Evolutionary conservation across 306 rosid species (phyloP).

Genomic region (Lagenaria siceraria): DNA sequence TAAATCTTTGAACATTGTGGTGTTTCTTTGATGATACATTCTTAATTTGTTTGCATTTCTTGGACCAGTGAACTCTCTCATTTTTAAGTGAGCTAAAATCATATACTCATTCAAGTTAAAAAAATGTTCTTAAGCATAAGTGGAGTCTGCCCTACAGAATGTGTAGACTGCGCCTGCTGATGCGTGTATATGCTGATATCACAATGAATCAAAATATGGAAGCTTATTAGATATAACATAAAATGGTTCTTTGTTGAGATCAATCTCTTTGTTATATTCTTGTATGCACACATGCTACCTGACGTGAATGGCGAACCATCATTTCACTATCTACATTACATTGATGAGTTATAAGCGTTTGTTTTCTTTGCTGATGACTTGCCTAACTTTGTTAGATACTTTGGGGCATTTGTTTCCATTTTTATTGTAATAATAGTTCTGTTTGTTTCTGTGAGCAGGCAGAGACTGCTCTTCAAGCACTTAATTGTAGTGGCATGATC

Average conservation of each 20-base stretch:
- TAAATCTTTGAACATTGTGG: neutral
- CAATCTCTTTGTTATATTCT: neutral
- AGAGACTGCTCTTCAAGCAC: conserved; percentile 83
- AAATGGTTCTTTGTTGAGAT: neutral
- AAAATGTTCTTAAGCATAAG: too few relatives aligned
- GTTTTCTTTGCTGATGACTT: neutral
- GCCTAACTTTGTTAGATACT: neutral
- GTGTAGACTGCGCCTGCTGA: too few relatives aligned
- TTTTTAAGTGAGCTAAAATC: neutral
- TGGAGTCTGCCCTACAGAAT: too few relatives aligned
- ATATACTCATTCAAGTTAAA: neutral
- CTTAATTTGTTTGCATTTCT: neutral
- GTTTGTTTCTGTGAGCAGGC: conserved; percentile 44
- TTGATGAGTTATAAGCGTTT: neutral
- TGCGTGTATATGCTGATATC: neutral
- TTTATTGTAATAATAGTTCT: neutral
- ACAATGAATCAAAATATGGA: neutral
- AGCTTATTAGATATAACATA: neutral
- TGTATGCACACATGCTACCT: neutral
- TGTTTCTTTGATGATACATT: neutral
- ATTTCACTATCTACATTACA: neutral
- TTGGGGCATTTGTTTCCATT: neutral
- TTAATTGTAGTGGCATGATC: conserved; percentile 82
- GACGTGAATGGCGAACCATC: neutral
- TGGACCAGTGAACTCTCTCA: neutral